Percentiles rank a stretch among this genome's conserved stretches.
Evolutionary conservation across 768 basidiomycete genomes (phyloP).

Genomic region (Favolaschia claudopus): DNA sequence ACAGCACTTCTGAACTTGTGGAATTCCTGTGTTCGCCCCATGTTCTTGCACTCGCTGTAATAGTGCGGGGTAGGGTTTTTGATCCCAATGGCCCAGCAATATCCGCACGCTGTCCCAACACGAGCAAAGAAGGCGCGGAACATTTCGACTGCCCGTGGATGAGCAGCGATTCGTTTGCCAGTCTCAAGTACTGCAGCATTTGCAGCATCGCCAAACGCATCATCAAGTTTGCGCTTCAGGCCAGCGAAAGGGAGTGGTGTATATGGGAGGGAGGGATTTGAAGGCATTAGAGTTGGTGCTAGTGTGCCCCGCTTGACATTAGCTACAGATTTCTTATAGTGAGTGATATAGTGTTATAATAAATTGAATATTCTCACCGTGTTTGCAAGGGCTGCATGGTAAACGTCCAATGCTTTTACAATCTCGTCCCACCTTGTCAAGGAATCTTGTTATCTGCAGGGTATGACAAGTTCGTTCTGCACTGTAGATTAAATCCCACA

Average conservation of each 20-base stretch:
- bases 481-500: background rate
- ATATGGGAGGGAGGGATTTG: background rate
- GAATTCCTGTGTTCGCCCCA: no score
- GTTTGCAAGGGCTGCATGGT: background rate
- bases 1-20: no score
- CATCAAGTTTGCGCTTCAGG: background rate
- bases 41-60: no score
- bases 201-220: background rate
- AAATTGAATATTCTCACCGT: background rate
- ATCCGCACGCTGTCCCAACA: background rate
- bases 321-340: background rate
- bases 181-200: background rate
- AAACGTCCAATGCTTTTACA: background rate
- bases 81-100: no score
- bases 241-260: background rate
- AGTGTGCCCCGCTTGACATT: no score
- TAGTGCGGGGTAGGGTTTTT: no score
- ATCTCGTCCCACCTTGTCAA: background rate
- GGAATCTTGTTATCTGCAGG: background rate
- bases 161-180: background rate
- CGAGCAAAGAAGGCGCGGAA: background rate
- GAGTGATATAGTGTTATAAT: background rate
- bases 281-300: no score
- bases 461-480: background rate
- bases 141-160: no score